Evolutionary conservation across 108 stramenopile genomes (phyloP), one percentile per base, ranked within the genome.

Genomic region (Skeletonema tropicum): DNA sequence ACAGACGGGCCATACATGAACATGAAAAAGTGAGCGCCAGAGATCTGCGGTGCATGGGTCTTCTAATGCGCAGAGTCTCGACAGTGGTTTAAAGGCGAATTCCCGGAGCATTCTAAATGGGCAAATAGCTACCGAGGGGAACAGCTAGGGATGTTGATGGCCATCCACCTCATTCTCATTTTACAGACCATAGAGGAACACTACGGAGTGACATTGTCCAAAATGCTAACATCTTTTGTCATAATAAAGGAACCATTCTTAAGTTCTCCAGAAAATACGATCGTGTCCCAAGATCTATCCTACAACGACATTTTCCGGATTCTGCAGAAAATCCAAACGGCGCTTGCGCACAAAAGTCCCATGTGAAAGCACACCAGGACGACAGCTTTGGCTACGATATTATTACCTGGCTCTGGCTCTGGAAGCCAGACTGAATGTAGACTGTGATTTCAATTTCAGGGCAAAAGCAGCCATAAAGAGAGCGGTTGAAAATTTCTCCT

Each of bases 111-210:
- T 2, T 59, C 57, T 13, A 3, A 10, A 3, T 9, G 10, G 15
- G 57, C 57, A 1, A 10, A 30, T 14, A 59, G 57, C 57, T 64
- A 68, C 19, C 21, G 67, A 15, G 67, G 52, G 1, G 62, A 64
- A 48, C 71, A 63, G n/a, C 25, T 71, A 10, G 71, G 71, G n/a
- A 32, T 71, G 63, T 5, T 71, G n/a, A n/a, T n/a, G 9, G 71
- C 71, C 13, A 63, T 71, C 9, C 71, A 71, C 14, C 17, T 42
- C 3, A 14, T 68, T 3, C 19, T 42, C 3, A 14, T 68, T 3
- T 7, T 25, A 17, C 11, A 19, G 0, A 17, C 67, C 0, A 33
- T 26, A 1, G 67, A 46, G 5, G 26, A 46, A 26, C 46, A 46
- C 42, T 68, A 29, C 13, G 4, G 14, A 2, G 6, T 23, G 2